phyloP scores from a whole-genome alignment of 768 basidiomycete species.

The Amanita pallidorosea region DNA sequence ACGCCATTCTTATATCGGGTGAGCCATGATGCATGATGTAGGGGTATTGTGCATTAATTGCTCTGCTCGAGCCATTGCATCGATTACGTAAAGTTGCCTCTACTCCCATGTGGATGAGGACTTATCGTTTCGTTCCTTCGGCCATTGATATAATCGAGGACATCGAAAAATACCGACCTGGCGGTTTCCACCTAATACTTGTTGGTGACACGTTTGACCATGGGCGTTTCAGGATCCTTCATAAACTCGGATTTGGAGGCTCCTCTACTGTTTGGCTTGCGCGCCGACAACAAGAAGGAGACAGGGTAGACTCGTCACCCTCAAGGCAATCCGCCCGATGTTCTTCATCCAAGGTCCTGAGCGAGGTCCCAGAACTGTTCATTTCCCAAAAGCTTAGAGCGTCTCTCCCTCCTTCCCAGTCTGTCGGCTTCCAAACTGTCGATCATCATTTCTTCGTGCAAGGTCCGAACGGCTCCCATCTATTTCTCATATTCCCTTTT shows the following conservation, averaged over 20 bases:
- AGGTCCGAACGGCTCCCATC: conserved; percentile 42
- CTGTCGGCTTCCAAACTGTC: conserved; percentile 16
- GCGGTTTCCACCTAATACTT: conserved; percentile 40
- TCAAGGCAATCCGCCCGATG: neutral
- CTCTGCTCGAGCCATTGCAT: too few relatives aligned
- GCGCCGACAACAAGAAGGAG: conserved; percentile 9
- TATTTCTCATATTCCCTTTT: conserved; percentile 34
- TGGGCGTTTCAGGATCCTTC: conserved; percentile 33
- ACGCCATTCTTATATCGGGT: too few relatives aligned
- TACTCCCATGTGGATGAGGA: too few relatives aligned
- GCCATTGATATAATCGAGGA: conserved; percentile 24
- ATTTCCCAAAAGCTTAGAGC: conserved; percentile 19
- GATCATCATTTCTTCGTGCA: conserved; percentile 33
- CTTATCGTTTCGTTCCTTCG: conserved; percentile 12
- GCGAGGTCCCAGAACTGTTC: neutral
- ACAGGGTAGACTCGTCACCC: conserved; percentile 15
- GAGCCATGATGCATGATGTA: too few relatives aligned
- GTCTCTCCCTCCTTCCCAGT: conserved; percentile 18
- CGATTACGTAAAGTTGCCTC: too few relatives aligned
- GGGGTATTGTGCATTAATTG: too few relatives aligned
- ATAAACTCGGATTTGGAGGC: conserved; percentile 38
- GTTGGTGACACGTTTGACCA: conserved; percentile 37
- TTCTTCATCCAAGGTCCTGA: neutral
- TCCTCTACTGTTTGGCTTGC: conserved; percentile 31
- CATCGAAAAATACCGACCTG: conserved; percentile 36